These are phyloP conservation scores for Dryas alaskensis DNA, from an alignment of 306 rosid species.

Conservation along the genomic window DNA sequence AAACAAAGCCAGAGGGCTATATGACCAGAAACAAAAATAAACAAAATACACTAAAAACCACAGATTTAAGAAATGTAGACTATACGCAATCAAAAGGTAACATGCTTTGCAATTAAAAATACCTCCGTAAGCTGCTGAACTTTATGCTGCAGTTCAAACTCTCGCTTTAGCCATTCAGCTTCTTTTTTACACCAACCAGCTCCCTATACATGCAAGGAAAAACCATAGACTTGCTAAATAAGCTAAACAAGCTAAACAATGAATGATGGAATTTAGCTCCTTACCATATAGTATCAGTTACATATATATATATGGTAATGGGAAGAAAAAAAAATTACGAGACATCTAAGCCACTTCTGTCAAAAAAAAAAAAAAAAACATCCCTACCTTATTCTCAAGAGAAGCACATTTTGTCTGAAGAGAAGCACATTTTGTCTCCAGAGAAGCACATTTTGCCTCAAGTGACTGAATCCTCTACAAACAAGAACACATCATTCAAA, in stretches of 20 bases:
- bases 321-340: background rate
- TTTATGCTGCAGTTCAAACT: slow-evolving; percentile 39
- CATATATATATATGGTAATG: background rate
- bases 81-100: background rate
- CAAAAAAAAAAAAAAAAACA: too few species aligned
- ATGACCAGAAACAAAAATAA: slow-evolving; percentile 2
- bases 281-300: background rate
- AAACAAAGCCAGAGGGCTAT: background rate
- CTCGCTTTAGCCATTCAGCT: slow-evolving; percentile 49
- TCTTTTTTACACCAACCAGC: slow-evolving; percentile 60
- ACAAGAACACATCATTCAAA: slow-evolving; percentile 23
- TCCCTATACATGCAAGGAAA: slow-evolving; percentile 36
- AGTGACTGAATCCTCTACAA: slow-evolving; percentile 62
- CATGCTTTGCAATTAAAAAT: slow-evolving; percentile 13
- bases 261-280: slow-evolving; percentile 18
- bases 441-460: slow-evolving; percentile 63
- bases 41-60: background rate
- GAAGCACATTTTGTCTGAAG: too few species aligned
- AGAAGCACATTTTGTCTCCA: slow-evolving; percentile 53
- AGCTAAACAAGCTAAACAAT: slow-evolving; percentile 7
- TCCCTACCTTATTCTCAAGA: slow-evolving; percentile 55
- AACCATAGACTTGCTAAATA: slow-evolving; percentile 15
- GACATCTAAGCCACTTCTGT: background rate
- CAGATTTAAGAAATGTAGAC: background rate
- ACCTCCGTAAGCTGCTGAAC: slow-evolving; percentile 55